phyloP scores from a whole-genome alignment of 2,329 filamentous ascomycete species.

The Raffaelea ambrosiae region DNA sequence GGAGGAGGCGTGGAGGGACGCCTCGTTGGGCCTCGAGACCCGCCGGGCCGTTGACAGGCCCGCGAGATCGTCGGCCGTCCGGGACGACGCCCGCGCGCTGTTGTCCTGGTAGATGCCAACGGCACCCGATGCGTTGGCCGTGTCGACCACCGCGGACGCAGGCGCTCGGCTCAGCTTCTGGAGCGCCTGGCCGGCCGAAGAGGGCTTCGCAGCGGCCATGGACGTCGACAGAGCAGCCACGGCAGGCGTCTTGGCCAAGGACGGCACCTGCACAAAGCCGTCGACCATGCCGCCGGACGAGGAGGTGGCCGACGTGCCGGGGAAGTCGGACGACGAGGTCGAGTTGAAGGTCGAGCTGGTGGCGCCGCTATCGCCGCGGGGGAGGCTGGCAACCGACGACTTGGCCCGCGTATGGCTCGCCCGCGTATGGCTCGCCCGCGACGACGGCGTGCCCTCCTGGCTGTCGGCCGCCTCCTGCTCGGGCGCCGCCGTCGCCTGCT shows the following conservation, averaged over 20 bases:
- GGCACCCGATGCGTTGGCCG: constrained; percentile 40
- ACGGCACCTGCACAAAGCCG: constrained; percentile 24
- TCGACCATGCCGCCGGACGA: constrained; percentile 22
- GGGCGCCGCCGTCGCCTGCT: constrained; percentile 16
- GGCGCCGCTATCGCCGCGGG: constrained; percentile 18
- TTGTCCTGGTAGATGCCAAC: constrained; percentile 38
- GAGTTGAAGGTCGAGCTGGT: constrained; percentile 26
- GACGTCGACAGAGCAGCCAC: constrained; percentile 30
- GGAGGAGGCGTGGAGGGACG: constrained; percentile 12
- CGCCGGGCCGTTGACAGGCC: constrained; percentile 31
- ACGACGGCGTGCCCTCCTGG: constrained; percentile 28
- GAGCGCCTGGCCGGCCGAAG: constrained; percentile 28
- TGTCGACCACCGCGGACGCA: constrained; percentile 32
- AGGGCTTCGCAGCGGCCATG: constrained; percentile 34
- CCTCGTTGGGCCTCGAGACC: constrained; percentile 28
- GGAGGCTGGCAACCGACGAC: constrained; percentile 17
- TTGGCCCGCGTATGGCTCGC: constrained; percentile 22
- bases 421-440: constrained; percentile 20
- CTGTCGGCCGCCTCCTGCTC: constrained; percentile 30
- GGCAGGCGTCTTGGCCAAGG: constrained; percentile 38
- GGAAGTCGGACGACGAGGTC: constrained; percentile 21
- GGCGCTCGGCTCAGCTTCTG: constrained; percentile 33
- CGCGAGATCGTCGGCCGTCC: constrained; percentile 33
- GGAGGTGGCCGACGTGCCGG: constrained; percentile 25
- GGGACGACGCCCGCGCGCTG: constrained; percentile 28